Evolutionary conservation across 768 basidiomycete genomes (phyloP), one percentile per base, ranked within the genome.

Genomic region (Suillus occidentalis): DNA sequence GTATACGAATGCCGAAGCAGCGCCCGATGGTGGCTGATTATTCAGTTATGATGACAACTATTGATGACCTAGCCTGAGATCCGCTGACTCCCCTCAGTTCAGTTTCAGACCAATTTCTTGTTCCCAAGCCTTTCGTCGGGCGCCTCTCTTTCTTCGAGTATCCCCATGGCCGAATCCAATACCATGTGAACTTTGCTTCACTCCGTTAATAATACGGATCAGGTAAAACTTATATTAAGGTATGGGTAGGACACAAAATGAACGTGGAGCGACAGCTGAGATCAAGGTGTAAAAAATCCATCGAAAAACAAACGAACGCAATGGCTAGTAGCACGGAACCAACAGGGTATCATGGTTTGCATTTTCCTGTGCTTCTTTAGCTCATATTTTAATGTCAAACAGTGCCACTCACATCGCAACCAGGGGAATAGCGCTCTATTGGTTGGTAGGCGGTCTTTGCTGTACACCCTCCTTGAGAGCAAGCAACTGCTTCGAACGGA

Each of bases 401-500:
- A 10, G 22, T 18, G 16, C 22, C 28, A 52, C 61, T 39, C 16
- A 60, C 34, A 28, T 60, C 56, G 9, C 52, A 58, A 63, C 55
- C 37, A 63, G 50, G 40, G 56, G 62, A 60, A 60, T 28, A 18
- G 8, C 39, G 13, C 16, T 68, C 64, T 69, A 79, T 60, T 78
- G 76, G 50, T 58, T 71, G 58, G 74, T 71, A 40, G 83, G 76
- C 14, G 89, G 89, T 67, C 86, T 84, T 75, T 87, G 85, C 77
- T 87, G 89, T 65, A 94, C 94, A 45, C 92, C 92, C 80, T 99
- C 97, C 84, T 99, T 99, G 72, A 99, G 87, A 16, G 97, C 97
- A 56, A 98, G 84, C 70, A 99, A 80, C 82, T 99, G 97, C 82
- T 98, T 98, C 71, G 95, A 97, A 69, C 97, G 89, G 94, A 99